Percentiles rank a stretch among this genome's conserved stretches.
Evolutionary conservation across 106 monocot species (phyloP).

Genomic region (Dendrobium chrysotoxum): DNA sequence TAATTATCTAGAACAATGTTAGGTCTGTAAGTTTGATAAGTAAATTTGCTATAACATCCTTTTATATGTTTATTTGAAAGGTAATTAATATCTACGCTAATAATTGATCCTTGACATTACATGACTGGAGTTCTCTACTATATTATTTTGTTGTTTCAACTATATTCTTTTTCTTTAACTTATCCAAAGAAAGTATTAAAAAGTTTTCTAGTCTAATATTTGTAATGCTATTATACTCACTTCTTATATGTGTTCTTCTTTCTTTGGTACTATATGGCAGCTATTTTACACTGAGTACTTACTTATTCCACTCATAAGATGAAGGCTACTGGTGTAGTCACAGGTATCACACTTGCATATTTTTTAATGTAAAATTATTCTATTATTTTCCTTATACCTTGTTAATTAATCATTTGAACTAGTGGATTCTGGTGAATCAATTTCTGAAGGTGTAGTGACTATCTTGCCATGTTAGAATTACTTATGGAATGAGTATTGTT

Average conservation of each 20-base stretch:
- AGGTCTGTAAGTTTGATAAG: conserved; percentile 43
- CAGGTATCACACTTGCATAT: neutral
- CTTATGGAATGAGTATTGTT: too few relatives aligned
- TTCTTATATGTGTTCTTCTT: neutral
- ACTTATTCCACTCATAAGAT: conserved; percentile 12
- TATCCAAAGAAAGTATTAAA: too few relatives aligned
- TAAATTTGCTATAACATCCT: conserved; percentile 81
- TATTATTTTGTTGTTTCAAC: too few relatives aligned
- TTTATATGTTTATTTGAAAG: conserved; percentile 99
- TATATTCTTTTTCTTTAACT: too few relatives aligned
- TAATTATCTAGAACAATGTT: conserved; percentile 71
- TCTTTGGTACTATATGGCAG: neutral
- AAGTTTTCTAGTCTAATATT: neutral
- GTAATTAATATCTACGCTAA: conserved; percentile 19
- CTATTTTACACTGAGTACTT: conserved; percentile 12
- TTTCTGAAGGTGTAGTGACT: too few relatives aligned
- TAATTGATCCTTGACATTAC: too few relatives aligned
- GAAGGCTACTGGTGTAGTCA: neutral
- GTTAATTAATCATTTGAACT: too few relatives aligned
- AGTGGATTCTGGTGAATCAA: too few relatives aligned
- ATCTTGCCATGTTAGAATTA: too few relatives aligned
- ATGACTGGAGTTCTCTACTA: too few relatives aligned
- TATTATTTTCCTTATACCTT: too few relatives aligned
- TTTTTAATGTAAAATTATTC: too few relatives aligned
- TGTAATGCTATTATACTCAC: neutral